A percentile compares a stretch with the other conserved stretches of the same genome.
Evolutionary conservation across 106 monocot genomes (phyloP).

Genomic region (Dendrobium officinale): DNA sequence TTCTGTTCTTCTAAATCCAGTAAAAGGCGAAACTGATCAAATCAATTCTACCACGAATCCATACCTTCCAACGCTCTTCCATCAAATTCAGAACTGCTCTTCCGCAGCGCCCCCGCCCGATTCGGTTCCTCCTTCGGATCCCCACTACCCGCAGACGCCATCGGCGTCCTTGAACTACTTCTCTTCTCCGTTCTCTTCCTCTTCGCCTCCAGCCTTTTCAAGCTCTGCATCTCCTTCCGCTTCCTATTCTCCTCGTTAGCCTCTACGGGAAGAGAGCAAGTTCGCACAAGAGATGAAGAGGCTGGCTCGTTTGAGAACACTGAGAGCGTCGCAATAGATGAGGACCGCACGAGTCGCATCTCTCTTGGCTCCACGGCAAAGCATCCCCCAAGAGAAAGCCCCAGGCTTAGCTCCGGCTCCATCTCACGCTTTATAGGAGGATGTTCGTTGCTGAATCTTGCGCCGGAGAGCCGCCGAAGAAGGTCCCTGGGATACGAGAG

Average conservation of each 20-base stretch:
- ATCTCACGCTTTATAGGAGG: background rate
- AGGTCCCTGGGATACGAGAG: slow-evolving; percentile 29
- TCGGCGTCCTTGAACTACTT: background rate
- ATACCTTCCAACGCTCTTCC: slow-evolving; percentile 18
- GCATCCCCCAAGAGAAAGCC: slow-evolving; percentile 51
- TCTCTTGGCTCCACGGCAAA: slow-evolving; percentile 37
- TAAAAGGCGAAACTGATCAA: background rate
- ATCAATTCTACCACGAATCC: background rate
- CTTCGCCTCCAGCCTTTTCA: slow-evolving; percentile 44
- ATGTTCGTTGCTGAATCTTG: background rate
- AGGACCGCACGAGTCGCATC: slow-evolving; percentile 31
- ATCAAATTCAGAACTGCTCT: slow-evolving; percentile 34
- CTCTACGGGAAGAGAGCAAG: slow-evolving; percentile 39
- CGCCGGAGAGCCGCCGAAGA: slow-evolving; percentile 18
- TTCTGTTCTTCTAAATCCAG: background rate
- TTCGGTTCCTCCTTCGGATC: background rate
- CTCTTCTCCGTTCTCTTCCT: slow-evolving; percentile 37
- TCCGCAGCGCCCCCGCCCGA: background rate
- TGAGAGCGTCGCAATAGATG: slow-evolving; percentile 33
- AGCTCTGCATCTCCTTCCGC: slow-evolving; percentile 44
- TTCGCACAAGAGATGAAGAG: slow-evolving; percentile 10
- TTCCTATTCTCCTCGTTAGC: slow-evolving; percentile 41
- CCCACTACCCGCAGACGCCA: background rate
- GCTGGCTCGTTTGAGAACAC: slow-evolving; percentile 8
- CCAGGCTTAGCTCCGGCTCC: slow-evolving; percentile 55